These are phyloP conservation scores for Cylindrotheca fusiformis DNA, from an alignment of 108 stramenopile genomes.

Conservation along the genomic window DNA sequence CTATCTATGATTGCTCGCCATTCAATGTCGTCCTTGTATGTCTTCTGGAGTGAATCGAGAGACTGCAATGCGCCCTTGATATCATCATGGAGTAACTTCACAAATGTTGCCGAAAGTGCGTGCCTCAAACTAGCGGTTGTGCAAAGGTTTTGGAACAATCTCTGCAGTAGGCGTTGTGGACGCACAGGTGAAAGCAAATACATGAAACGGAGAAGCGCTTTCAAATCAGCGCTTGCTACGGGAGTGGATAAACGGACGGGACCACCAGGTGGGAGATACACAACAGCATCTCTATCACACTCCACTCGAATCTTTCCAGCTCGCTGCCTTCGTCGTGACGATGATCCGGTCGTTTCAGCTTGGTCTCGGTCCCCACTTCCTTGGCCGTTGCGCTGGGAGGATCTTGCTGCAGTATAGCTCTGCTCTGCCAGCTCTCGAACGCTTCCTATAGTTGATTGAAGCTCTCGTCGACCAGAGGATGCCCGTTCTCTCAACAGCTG, in stretches of 20 bases:
- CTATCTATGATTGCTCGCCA: constrained; percentile 30
- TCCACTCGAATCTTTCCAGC: constrained; percentile 62
- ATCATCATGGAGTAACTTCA: constrained; percentile 64
- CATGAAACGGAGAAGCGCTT: constrained; percentile 55
- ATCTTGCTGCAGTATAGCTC: constrained; percentile 2
- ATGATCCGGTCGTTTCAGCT: not conserved
- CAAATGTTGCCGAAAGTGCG: constrained; percentile 37
- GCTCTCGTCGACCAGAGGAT: constrained; percentile 31
- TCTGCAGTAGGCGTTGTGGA: constrained; percentile 72
- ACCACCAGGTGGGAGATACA: constrained; percentile 34
- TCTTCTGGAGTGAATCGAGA: constrained; percentile 28
- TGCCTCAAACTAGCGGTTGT: constrained; percentile 36
- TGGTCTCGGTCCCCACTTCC: constrained; percentile 6
- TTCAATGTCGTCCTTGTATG: constrained; percentile 12
- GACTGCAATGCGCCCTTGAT: constrained; percentile 31
- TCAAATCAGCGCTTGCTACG: constrained; percentile 48
- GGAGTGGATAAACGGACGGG: constrained; percentile 36
- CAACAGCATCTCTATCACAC: constrained; percentile 39
- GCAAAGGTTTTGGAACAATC: constrained; percentile 72
- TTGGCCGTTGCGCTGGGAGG: constrained; percentile 11
- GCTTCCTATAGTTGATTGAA: not conserved
- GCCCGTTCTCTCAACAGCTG: constrained; percentile 86
- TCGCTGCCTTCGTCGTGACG: constrained; percentile 31
- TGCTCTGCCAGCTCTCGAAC: constrained; percentile 12
- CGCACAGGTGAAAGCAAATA: constrained; percentile 80